Evolutionary conservation across 1,284 basidiomycete species (phyloP).

Genomic region (Lentinus polychrous): DNA sequence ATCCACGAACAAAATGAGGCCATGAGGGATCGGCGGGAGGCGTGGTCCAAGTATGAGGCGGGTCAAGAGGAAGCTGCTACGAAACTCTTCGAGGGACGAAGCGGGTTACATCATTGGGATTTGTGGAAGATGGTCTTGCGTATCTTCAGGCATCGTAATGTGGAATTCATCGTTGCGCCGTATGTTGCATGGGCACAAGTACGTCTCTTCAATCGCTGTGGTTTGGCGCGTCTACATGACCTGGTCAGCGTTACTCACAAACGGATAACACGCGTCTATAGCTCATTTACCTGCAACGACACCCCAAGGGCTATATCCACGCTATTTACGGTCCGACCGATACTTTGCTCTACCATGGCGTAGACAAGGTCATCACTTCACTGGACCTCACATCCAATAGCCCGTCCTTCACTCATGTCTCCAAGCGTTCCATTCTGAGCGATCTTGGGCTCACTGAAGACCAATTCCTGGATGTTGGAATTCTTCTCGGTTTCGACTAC

Average conservation of each 20-base stretch:
- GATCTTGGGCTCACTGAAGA: conserved; percentile 81
- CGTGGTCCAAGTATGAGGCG: conserved; percentile 87
- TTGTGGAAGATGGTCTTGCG: conserved; percentile 88
- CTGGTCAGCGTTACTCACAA: not conserved
- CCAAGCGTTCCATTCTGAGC: conserved; percentile 71
- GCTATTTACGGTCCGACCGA: conserved; percentile 91
- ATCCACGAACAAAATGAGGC: conserved; percentile 63
- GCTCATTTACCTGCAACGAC: conserved; percentile 92
- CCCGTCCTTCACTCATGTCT: conserved; percentile 79
- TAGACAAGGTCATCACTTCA: conserved; percentile 89
- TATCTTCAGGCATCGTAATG: conserved; percentile 91
- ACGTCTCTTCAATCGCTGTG: conserved; percentile 17
- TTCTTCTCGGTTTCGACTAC: conserved; percentile 88
- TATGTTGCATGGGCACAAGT: conserved; percentile 95
- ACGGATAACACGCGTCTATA: conserved; percentile 26
- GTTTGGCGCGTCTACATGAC: not conserved
- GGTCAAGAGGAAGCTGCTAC: conserved; percentile 85
- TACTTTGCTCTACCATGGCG: conserved; percentile 82
- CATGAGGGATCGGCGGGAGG: conserved; percentile 70
- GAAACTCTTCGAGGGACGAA: conserved; percentile 72
- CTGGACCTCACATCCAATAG: conserved; percentile 64
- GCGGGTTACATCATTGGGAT: conserved; percentile 73
- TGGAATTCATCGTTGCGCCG: conserved; percentile 95
- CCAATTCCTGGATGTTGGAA: conserved; percentile 91
- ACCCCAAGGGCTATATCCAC: conserved; percentile 92